Percentiles rank a stretch among this genome's conserved stretches.
Evolutionary conservation across 106 monocot genomes (phyloP).

Genomic region (Platanthera guangdongensis): DNA sequence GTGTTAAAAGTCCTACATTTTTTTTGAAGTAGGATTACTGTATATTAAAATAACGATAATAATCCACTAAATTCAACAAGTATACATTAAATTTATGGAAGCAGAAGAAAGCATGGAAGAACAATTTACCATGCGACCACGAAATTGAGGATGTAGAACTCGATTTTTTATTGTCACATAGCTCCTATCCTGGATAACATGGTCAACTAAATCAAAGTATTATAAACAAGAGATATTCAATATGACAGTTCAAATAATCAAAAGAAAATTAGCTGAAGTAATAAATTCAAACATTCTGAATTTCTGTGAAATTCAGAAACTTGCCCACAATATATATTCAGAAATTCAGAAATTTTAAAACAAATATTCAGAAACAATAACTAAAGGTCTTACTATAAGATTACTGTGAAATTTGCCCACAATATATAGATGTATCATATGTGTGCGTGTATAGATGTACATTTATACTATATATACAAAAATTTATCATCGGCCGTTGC

Average conservation of each 20-base stretch:
- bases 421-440: too few species aligned
- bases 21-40: not conserved
- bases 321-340: too few species aligned
- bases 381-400: not conserved
- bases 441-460: too few species aligned
- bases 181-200: conserved; percentile 65
- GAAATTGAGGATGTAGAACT: conserved; percentile 75
- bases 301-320: too few species aligned
- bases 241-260: not conserved
- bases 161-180: conserved; percentile 72
- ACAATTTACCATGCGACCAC: conserved; percentile 84
- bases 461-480: too few species aligned
- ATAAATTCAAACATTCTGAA: not conserved
- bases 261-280: not conserved
- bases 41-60: not conserved
- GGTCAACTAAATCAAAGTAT: conserved; percentile 4
- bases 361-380: not conserved
- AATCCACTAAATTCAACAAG: not conserved
- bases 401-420: too few species aligned
- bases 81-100: not conserved
- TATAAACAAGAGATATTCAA: not conserved
- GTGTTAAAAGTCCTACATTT: not conserved
- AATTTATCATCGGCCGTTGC: too few species aligned
- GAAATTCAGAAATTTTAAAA: too few species aligned
- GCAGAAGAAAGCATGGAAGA: not conserved